These are phyloP conservation scores for Hanseniaspora clermontiae DNA, from an alignment of 805 yeast species.

Conservation along the genomic window DNA sequence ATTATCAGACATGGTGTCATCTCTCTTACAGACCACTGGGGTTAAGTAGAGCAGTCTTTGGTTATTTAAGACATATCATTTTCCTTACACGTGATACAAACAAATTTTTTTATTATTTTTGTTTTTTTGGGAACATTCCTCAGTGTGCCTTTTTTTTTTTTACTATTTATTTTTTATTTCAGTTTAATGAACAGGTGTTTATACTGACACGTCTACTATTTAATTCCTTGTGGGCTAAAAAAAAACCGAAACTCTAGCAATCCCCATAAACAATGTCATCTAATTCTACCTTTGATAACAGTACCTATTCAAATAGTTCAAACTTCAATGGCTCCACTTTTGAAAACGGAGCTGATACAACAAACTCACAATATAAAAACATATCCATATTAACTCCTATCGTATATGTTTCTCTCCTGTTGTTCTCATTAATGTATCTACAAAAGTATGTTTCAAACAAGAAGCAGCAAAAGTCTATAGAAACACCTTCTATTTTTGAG, in stretches of 20 bases:
- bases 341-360: slow-evolving; percentile 13
- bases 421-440: slow-evolving; percentile 3
- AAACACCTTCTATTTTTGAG: slow-evolving; percentile 48
- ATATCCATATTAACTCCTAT: slow-evolving; percentile 10
- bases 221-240: too few species aligned
- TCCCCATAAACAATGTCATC: not conserved
- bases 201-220: too few species aligned
- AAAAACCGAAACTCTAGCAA: too few species aligned
- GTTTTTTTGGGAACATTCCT: too few species aligned
- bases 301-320: slow-evolving; percentile 13
- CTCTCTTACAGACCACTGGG: too few species aligned
- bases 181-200: too few species aligned
- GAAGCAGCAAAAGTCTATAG: slow-evolving; percentile 8
- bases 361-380: not conserved
- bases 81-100: not conserved
- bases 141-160: not conserved
- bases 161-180: too few species aligned
- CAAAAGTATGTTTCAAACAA: slow-evolving; percentile 6
- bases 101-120: too few species aligned
- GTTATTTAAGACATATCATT: too few species aligned
- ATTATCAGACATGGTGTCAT: not conserved
- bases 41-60: too few species aligned
- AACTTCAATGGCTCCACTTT: slow-evolving; percentile 11
- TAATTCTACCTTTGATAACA: not conserved
- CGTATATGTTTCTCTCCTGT: slow-evolving; percentile 4